Percentiles rank a stretch among this genome's conserved stretches.
Conservation (phyloP, 2,329 filamentous ascomycete species). For the Corniculantispora saksenae region DNA sequence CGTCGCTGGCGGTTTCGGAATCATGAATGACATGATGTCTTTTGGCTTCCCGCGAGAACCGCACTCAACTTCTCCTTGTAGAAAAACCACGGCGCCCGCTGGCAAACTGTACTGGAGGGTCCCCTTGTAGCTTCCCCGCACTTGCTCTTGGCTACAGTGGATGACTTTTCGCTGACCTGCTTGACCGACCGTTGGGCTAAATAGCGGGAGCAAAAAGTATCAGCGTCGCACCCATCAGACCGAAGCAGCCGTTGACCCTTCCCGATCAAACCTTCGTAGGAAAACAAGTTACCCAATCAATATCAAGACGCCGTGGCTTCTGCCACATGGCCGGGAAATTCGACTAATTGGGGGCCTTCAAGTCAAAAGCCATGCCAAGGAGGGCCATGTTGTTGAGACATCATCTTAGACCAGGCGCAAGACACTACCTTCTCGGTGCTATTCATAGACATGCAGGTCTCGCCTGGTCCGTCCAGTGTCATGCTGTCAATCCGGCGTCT, state of each 20-base stretch:
- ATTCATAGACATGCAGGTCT: constrained; percentile 20
- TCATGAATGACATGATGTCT: background rate
- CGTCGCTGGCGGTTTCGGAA: background rate
- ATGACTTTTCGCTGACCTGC: background rate
- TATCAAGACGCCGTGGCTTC: constrained; percentile 7
- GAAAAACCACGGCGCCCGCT: background rate
- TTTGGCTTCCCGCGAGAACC: background rate
- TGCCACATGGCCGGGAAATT: constrained; percentile 11
- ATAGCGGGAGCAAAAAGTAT: background rate
- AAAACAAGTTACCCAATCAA: background rate
- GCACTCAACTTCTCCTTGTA: background rate
- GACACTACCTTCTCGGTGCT: constrained; percentile 10
- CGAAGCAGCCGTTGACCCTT: background rate
- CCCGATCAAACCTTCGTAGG: background rate
- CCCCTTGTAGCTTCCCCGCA: constrained; percentile 7
- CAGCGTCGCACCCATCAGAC: background rate
- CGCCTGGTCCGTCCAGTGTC: background rate
- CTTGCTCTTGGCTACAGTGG: background rate
- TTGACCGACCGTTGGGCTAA: background rate
- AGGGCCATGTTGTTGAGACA: constrained; percentile 6
- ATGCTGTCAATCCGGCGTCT: no score
- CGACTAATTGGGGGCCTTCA: background rate
- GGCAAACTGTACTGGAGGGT: constrained; percentile 4
- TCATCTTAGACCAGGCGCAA: background rate
- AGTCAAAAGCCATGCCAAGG: background rate